These are phyloP conservation scores for Leccinum subgranulosum DNA, from an alignment of 768 basidiomycete genomes.

Conservation along the genomic window DNA sequence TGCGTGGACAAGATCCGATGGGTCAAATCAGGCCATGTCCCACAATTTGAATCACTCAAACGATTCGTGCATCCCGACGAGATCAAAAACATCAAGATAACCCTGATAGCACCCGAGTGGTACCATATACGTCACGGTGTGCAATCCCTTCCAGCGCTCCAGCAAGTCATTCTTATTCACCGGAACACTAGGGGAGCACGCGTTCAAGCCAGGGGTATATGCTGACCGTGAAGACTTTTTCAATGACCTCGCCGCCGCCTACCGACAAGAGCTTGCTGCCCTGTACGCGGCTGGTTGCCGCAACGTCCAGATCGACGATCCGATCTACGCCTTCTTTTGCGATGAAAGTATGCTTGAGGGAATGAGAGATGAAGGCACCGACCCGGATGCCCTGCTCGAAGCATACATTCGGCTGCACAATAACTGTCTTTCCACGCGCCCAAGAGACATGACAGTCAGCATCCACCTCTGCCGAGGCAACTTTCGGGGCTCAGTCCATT, in stretches of 20 bases:
- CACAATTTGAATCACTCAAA: conserved; percentile 63
- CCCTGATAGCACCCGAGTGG: conserved; percentile 70
- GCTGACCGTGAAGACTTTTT: conserved; percentile 40
- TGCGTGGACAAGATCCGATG: conserved; percentile 25
- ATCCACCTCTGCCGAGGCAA: conserved; percentile 47
- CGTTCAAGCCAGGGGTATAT: conserved; percentile 8
- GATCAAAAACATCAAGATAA: conserved; percentile 57
- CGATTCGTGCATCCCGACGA: conserved; percentile 36
- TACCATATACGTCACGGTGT: conserved; percentile 66
- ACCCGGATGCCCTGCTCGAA: not conserved
- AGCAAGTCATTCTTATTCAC: not conserved
- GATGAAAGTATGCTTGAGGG: not conserved
- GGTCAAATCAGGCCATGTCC: conserved; percentile 20
- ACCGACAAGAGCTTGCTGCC: not conserved
- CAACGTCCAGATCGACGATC: not conserved
- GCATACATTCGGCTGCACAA: not conserved
- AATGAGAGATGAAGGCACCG: not conserved
- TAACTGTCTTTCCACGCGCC: not conserved
- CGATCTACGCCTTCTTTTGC: not conserved
- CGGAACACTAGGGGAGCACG: not conserved
- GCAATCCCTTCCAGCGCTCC: not conserved
- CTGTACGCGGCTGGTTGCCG: not conserved
- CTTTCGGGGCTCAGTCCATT: conserved; percentile 33
- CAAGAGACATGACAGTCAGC: conserved; percentile 28
- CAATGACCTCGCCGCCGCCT: conserved; percentile 21